Conservation (phyloP, 306 rosid species). For the Quercus alba region DNA sequence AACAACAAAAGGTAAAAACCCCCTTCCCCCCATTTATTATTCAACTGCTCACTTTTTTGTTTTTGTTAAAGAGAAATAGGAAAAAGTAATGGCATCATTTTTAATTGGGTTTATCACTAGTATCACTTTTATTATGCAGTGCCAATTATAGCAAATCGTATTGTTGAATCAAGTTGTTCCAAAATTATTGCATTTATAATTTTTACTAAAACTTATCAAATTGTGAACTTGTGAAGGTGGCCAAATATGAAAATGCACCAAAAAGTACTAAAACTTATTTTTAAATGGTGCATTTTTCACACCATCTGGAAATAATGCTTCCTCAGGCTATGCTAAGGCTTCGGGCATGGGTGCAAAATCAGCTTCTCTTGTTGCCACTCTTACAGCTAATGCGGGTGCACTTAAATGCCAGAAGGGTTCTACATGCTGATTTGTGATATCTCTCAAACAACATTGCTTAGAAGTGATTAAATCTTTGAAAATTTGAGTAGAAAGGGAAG, state of each 20-base stretch:
- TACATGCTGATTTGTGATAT: constrained; percentile 59
- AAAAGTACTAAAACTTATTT: constrained; percentile 45
- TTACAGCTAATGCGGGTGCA: constrained; percentile 65
- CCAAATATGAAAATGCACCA: constrained; percentile 91
- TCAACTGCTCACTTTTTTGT: neutral
- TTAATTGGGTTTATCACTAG: no score
- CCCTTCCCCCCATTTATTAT: neutral
- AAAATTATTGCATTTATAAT: no score
- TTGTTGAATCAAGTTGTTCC: no score
- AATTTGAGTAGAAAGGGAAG: constrained; percentile 3
- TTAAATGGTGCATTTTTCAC: constrained; percentile 90
- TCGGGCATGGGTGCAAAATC: constrained; percentile 90
- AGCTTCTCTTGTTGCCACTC: constrained; percentile 71
- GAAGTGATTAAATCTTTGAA: constrained; percentile 1
- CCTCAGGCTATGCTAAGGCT: constrained; percentile 88
- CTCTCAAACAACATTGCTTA: constrained; percentile 24
- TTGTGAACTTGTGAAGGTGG: constrained; percentile 49
- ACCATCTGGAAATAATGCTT: constrained; percentile 72
- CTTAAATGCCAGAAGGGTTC: constrained; percentile 71
- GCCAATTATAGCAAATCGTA: no score
- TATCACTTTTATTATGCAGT: no score
- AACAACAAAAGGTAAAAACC: constrained; percentile 69
- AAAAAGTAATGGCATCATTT: no score
- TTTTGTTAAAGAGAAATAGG: neutral
- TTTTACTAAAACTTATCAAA: neutral